Evolutionary conservation across 2,329 filamentous ascomycete genomes (phyloP).

Genomic region (Capronia americana): DNA sequence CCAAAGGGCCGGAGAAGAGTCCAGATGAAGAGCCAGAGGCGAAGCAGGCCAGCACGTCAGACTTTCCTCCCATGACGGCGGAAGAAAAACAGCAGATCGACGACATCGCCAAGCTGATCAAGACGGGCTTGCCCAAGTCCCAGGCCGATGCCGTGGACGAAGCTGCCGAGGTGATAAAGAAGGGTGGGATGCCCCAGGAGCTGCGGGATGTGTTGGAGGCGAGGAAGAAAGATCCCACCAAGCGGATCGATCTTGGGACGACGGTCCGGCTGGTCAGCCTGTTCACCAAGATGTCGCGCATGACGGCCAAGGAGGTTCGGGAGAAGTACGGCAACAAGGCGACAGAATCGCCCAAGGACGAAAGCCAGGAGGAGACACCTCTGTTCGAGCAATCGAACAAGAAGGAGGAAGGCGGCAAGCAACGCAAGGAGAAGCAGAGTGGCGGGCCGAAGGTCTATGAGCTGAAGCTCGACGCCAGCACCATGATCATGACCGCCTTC

Average conservation of each 20-base stretch:
- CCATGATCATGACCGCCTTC: slow-evolving; percentile 64
- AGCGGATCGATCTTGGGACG: slow-evolving; percentile 59
- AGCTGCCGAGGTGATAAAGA: slow-evolving; percentile 67
- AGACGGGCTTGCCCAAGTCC: slow-evolving; percentile 65
- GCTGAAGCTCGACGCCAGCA: slow-evolving; percentile 61
- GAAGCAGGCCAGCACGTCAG: slow-evolving; percentile 44
- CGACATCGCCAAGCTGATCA: slow-evolving; percentile 62
- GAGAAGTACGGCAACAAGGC: slow-evolving; percentile 44
- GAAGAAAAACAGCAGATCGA: slow-evolving; percentile 66
- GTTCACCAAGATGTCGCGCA: slow-evolving; percentile 62
- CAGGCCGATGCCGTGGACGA: slow-evolving; percentile 66
- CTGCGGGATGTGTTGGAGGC: slow-evolving; percentile 68
- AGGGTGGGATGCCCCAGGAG: slow-evolving; percentile 72
- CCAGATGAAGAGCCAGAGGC: slow-evolving; percentile 51
- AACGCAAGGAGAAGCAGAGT: slow-evolving; percentile 43
- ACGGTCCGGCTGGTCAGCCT: slow-evolving; percentile 67
- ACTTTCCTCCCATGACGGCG: slow-evolving; percentile 56
- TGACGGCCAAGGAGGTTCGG: slow-evolving; percentile 52
- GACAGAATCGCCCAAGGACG: slow-evolving; percentile 35
- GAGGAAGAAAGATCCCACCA: slow-evolving; percentile 52
- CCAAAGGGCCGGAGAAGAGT: slow-evolving; percentile 47
- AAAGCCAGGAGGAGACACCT: slow-evolving; percentile 32
- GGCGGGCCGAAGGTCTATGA: slow-evolving; percentile 52
- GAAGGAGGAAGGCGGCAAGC: slow-evolving; percentile 42
- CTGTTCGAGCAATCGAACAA: slow-evolving; percentile 39